These are phyloP conservation scores for Heritiera littoralis DNA, from an alignment of 345 rosid species.

Conservation along the genomic window DNA sequence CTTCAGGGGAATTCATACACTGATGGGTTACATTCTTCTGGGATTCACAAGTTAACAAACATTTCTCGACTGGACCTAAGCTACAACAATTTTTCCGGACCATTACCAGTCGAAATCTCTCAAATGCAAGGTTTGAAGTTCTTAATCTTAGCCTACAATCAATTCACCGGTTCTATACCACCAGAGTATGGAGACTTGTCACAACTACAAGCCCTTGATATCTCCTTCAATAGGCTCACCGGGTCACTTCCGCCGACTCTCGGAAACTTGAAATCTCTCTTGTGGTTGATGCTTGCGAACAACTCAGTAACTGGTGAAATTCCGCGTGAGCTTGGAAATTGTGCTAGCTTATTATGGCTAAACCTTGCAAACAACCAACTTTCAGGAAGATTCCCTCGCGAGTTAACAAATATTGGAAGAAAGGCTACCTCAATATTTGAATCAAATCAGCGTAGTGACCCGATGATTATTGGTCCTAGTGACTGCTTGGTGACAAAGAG, in stretches of 20 bases:
- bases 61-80: slow-evolving; percentile 69
- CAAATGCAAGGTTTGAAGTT: slow-evolving; percentile 52
- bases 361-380: slow-evolving; percentile 78
- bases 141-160: slow-evolving; percentile 66
- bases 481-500: slow-evolving; percentile 75
- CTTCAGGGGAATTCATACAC: slow-evolving; percentile 59
- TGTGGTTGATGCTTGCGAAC: slow-evolving; percentile 92
- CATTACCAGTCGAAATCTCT: slow-evolving; percentile 57
- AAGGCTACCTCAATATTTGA: slow-evolving; percentile 53
- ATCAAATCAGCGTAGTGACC: slow-evolving; percentile 40
- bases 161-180: slow-evolving; percentile 65
- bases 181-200: slow-evolving; percentile 61
- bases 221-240: slow-evolving; percentile 65
- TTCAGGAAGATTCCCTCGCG: slow-evolving; percentile 56
- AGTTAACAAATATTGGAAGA: slow-evolving; percentile 62
- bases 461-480: slow-evolving; percentile 54
- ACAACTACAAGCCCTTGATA: slow-evolving; percentile 73
- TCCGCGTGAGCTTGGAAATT: slow-evolving; percentile 68
- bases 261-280: slow-evolving; percentile 64
- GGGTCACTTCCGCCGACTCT: slow-evolving; percentile 61
- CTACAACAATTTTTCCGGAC: slow-evolving; percentile 65
- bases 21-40: slow-evolving; percentile 61
- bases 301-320: slow-evolving; percentile 62
- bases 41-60: slow-evolving; percentile 56
- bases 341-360: slow-evolving; percentile 82